phyloP scores from a whole-genome alignment of 163 green algal species.

The Chlorella variabilis region DNA sequence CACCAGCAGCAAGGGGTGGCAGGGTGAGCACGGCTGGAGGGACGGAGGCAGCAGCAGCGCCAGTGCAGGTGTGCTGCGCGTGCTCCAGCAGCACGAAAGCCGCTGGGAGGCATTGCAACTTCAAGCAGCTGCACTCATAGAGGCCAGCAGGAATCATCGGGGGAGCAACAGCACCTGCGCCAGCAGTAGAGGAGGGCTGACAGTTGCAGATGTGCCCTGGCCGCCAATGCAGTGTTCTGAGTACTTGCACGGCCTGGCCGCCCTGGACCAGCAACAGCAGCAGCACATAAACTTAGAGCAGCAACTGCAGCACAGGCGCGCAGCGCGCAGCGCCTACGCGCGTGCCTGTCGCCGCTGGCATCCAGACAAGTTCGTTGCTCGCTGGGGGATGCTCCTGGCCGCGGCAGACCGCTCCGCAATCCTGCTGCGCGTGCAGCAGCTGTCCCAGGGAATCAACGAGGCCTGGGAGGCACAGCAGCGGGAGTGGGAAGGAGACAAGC shows the following conservation, averaged over 20 bases:
- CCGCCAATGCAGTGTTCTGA: background rate
- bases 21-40: background rate
- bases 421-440: constrained; percentile 29
- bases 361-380: constrained; percentile 44
- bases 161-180: background rate
- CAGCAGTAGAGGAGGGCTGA: background rate
- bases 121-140: background rate
- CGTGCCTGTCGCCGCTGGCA: constrained; percentile 48
- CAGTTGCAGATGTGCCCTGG: constrained; percentile 26
- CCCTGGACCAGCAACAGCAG: constrained; percentile 17
- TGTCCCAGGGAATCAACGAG: constrained; percentile 26
- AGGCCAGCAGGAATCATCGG: background rate
- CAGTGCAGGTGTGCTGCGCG: background rate
- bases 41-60: background rate
- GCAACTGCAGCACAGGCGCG: background rate
- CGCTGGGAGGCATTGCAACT: background rate
- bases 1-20: background rate
- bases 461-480: constrained; percentile 25
- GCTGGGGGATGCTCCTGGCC: background rate
- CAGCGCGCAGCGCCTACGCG: constrained; percentile 34
- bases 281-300: background rate
- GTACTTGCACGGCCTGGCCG: constrained; percentile 33
- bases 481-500: no score
- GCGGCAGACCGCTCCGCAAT: background rate
- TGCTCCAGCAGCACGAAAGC: background rate